phyloP scores from a whole-genome alignment of 164 flowering plant species.

The Dillenia turbinata region DNA sequence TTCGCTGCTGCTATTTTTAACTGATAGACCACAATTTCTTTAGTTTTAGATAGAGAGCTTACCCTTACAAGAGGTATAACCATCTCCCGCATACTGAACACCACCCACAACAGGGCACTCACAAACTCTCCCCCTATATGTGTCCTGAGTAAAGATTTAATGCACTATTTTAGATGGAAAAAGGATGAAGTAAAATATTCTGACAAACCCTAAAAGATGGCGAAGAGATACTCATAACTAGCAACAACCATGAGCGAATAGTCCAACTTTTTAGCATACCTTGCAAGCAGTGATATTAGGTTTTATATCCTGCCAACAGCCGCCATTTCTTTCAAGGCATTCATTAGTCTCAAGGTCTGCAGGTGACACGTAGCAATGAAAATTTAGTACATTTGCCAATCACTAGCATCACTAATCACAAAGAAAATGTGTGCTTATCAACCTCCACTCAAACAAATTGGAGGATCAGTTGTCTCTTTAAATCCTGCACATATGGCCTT shows the following conservation, averaged over 20 bases:
- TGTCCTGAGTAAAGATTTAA: conserved; percentile 46
- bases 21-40: too few species aligned
- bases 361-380: conserved; percentile 1
- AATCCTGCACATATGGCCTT: conserved; percentile 89
- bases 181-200: too few species aligned
- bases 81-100: conserved; percentile 84
- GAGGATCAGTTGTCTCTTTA: conserved; percentile 68
- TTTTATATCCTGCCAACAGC: conserved; percentile 65
- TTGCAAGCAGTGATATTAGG: conserved; percentile 75
- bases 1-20: too few species aligned
- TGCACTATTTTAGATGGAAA: too few species aligned
- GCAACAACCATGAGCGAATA: not conserved
- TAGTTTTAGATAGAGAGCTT: not conserved
- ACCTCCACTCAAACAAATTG: conserved; percentile 52
- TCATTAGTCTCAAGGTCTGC: conserved; percentile 86
- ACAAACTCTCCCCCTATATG: conserved; percentile 87
- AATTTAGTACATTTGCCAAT: not conserved
- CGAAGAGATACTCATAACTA: too few species aligned
- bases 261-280: conserved; percentile 28
- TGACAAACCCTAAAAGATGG: too few species aligned
- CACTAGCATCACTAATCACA: not conserved
- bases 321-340: conserved; percentile 80
- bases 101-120: conserved; percentile 77
- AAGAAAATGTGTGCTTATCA: conserved; percentile 1
- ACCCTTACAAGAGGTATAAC: conserved; percentile 78